Evolutionary conservation across 2,329 filamentous ascomycete genomes (phyloP), one percentile per base, ranked within the genome.

Genomic region (Penicillium digitatum): DNA sequence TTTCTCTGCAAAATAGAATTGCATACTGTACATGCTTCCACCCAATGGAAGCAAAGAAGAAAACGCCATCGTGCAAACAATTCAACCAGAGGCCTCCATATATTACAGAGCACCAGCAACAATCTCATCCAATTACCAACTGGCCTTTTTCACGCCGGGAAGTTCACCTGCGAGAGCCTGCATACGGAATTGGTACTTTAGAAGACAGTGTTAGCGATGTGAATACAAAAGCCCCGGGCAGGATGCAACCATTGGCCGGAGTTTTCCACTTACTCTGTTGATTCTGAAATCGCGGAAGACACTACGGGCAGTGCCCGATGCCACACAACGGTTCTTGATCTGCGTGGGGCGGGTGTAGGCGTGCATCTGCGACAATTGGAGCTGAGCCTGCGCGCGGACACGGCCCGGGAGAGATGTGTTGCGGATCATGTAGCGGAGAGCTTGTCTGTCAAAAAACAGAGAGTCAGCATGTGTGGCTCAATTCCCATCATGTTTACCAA

Each of bases 361-460:
- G 79, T 96, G 92, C 93, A 97, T 96, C 77, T 95, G 88, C 3
- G 88, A 85, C 62, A 99, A 81, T 77, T 97, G 87, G 54, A 99
- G 84, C 79, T 97, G 93, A 39, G 94, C 94, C 73, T 95, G 89
- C 59, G 90, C 90, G 68, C 95, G 89, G 48, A 88, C 86, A 68
- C 92, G 85, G 53, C 86, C 81, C 1, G 92, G 85, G 3, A 99
- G 86, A 1, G 87, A 87, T 31, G 90, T 94, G 76, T 99, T 99
- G 74, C 89, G 90, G 72, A 96, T 90, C 61, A 96, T 87, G 78
- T 96, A 96, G 67, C 89, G 87, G 38, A 94, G 85, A 16, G 89
- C 93, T 88, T 97, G 92, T 75, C 93, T 95, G 60, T 56, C 56
- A 14, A 38, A 26, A 18, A 12, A 38, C 10, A 52, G 5, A 37